Percentiles rank a stretch among this genome's conserved stretches.
Evolutionary conservation across 257 asterid genomes (phyloP).

Genomic region (Scutellaria baicalensis): DNA sequence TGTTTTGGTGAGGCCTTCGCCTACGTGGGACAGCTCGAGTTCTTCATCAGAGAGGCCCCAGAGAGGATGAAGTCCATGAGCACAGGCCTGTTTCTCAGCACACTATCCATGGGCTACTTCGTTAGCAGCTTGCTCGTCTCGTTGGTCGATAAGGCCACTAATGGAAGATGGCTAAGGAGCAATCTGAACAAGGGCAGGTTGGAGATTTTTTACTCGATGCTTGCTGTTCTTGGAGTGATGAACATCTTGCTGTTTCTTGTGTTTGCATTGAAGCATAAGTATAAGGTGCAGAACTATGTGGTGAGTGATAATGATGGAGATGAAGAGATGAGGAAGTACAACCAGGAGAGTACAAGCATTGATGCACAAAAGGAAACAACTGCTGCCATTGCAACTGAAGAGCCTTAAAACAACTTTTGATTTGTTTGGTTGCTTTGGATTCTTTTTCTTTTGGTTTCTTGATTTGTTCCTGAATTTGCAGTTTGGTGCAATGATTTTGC

Average conservation of each 20-base stretch:
- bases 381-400: conserved; percentile 23
- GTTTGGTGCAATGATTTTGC: not conserved
- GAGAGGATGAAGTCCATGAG: conserved; percentile 92
- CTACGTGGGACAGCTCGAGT: conserved; percentile 89
- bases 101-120: conserved; percentile 77
- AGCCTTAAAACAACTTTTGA: conserved; percentile 8
- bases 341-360: conserved; percentile 10
- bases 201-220: conserved; percentile 75
- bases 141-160: conserved; percentile 40
- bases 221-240: conserved; percentile 58
- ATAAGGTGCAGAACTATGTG: conserved; percentile 47
- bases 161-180: conserved; percentile 55
- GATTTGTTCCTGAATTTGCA: not conserved
- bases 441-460: not conserved
- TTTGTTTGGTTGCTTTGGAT: not conserved
- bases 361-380: conserved; percentile 18
- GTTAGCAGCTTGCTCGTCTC: conserved; percentile 70
- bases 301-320: conserved; percentile 15
- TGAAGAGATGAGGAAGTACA: conserved; percentile 26
- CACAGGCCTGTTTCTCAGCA: conserved; percentile 73
- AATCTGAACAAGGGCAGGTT: conserved; percentile 47
- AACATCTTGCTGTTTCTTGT: conserved; percentile 45
- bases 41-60: conserved; percentile 81
- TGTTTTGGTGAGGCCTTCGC: conserved; percentile 78
- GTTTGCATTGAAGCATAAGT: conserved; percentile 62